A percentile compares a stretch with the other conserved stretches of the same genome.
Evolutionary conservation across 139 green algal genomes (phyloP).

Genomic region (Chlamydomonas sp.): DNA sequence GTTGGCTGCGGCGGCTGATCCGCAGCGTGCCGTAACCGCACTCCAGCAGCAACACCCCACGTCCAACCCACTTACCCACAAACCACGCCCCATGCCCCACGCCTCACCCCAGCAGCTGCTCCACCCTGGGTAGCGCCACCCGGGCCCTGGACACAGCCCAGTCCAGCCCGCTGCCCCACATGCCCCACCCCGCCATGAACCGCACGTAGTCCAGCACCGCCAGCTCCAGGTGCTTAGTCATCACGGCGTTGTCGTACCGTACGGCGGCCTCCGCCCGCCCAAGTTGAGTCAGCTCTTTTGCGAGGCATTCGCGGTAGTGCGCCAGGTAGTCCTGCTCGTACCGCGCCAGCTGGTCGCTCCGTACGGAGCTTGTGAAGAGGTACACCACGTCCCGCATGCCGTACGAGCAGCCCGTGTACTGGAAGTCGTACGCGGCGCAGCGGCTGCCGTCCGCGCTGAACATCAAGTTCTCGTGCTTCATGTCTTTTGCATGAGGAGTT

Average conservation of each 20-base stretch:
- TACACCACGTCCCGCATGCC: constrained; percentile 70
- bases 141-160: constrained; percentile 26
- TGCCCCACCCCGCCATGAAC: constrained; percentile 68
- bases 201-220: constrained; percentile 62
- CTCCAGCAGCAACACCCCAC: too few species aligned
- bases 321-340: constrained; percentile 53
- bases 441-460: constrained; percentile 29
- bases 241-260: constrained; percentile 32
- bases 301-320: constrained; percentile 55
- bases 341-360: constrained; percentile 36
- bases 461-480: constrained; percentile 69
- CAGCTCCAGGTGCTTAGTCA: constrained; percentile 37
- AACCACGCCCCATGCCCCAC: too few species aligned
- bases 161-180: constrained; percentile 42
- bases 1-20: too few species aligned
- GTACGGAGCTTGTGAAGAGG: constrained; percentile 58
- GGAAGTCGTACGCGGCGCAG: constrained; percentile 42
- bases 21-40: too few species aligned
- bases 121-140: neutral
- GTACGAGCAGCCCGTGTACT: constrained; percentile 64
- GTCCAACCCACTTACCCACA: too few species aligned
- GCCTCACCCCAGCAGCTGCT: constrained; percentile 4
- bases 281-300: neutral
- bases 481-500: constrained; percentile 57
- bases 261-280: neutral